phyloP scores from a whole-genome alignment of 2,329 filamentous ascomycete genomes.

The Daldinia sp. region DNA sequence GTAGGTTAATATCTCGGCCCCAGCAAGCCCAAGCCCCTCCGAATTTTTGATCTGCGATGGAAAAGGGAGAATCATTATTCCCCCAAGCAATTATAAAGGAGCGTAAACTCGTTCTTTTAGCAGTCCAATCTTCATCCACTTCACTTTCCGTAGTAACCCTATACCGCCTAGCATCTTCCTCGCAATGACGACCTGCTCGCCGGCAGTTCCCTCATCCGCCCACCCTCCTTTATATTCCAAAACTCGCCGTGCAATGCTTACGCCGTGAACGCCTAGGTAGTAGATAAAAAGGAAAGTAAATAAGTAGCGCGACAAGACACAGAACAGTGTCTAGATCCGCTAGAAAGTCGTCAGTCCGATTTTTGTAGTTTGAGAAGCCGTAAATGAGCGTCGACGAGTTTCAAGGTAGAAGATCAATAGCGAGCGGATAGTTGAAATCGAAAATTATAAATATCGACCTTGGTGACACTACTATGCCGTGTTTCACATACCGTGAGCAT shows the following conservation, averaged over 20 bases:
- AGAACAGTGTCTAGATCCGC: background rate
- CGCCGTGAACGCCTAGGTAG: slow-evolving; percentile 28
- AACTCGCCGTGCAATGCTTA: slow-evolving; percentile 34
- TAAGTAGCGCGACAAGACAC: background rate
- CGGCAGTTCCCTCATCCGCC: slow-evolving; percentile 17
- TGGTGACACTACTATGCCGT: background rate
- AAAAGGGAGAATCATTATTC: slow-evolving; percentile 10
- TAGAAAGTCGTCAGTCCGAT: background rate
- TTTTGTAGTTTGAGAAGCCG: background rate
- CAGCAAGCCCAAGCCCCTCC: slow-evolving; percentile 6
- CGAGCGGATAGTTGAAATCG: background rate
- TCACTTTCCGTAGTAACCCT: background rate
- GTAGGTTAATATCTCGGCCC: background rate
- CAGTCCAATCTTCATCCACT: slow-evolving; percentile 28
- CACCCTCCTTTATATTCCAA: slow-evolving; percentile 24
- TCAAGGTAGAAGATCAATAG: slow-evolving; percentile 1
- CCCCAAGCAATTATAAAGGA: slow-evolving; percentile 27
- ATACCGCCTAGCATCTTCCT: background rate
- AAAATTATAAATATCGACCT: background rate
- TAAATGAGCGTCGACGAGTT: background rate
- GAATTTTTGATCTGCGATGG: background rate
- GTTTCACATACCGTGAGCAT: slow-evolving; percentile 37
- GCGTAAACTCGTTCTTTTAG: slow-evolving; percentile 16
- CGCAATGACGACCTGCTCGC: slow-evolving; percentile 21
- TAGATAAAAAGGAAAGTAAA: slow-evolving; percentile 3